Evolutionary conservation across 2,329 filamentous ascomycete species (phyloP), one percentile per base, ranked within the genome.

Genomic region (Onygenales sp.): DNA sequence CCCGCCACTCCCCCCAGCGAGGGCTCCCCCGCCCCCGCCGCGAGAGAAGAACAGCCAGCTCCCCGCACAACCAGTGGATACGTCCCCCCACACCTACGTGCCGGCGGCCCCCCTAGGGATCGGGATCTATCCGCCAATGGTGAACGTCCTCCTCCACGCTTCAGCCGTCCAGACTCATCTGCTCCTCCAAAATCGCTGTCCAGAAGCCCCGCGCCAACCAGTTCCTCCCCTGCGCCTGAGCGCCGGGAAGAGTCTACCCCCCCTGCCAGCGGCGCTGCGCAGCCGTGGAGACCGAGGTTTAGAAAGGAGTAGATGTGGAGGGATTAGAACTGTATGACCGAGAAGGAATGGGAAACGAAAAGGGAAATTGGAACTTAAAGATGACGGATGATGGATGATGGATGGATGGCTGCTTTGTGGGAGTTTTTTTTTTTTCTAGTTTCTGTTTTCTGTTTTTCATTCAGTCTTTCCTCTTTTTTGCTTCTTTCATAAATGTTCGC

Each of bases 11-110:
- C 62, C 46, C 53, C 61, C 7, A 47, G 55, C 13, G 59, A 61
- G 42, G 62, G 65, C 31, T 58, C 70, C 33, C 58, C 68, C 42
- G 58, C 63, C 52, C 52, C 50, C 13, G 42, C 49, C 31, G 42
- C 37, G 45, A 53, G 45, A 33, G 53, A 55, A 42, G 42, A 45
- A 8, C 27, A 21, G 31, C 47, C 37, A 7, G 42, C 17, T 33
- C 56, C 32, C 13, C 54, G 36, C 40, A 45, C 36, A 11, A 11
- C 34, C 33, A 40, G 40, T 39, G 52, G 55, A 33, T 60, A 60
- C 39, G 56, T 60, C 34, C 54, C 57, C 17, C 54, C 56, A 17
- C 51, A 52, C 40, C 43, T 48, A n/a, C 52, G 58, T 46, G 47
- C 56, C 32, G 50, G 52, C 17, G 48, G 52, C 17, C 7, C 34